These are phyloP conservation scores for Rhypophila decipiens DNA, from an alignment of 495 filamentous ascomycete genomes.

Conservation along the genomic window DNA sequence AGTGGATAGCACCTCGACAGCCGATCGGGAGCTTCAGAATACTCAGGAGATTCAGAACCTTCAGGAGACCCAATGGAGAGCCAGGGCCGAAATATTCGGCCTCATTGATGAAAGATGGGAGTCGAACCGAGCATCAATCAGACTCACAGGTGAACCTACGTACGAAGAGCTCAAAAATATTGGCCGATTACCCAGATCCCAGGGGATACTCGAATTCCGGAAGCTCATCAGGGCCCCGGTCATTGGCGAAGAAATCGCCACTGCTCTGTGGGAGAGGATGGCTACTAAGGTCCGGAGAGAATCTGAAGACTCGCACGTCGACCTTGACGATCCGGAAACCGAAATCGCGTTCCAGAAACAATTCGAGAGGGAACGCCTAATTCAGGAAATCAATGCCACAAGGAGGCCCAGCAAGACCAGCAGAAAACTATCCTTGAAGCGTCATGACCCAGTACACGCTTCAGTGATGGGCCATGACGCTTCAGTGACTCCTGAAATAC, in stretches of 20 bases:
- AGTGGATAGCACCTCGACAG: too few species aligned
- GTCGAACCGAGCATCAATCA: neutral
- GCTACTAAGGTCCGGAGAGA: neutral
- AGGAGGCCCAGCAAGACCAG: too few species aligned
- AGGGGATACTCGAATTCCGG: conserved; percentile 9
- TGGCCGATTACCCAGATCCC: conserved; percentile 5
- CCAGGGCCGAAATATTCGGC: conserved; percentile 7
- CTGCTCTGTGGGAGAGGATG: conserved; percentile 12
- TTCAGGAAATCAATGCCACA: too few species aligned
- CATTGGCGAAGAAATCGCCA: conserved; percentile 15
- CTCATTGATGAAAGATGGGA: conserved; percentile 13
- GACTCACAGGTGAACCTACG: conserved; percentile 12
- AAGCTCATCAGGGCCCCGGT: conserved; percentile 14
- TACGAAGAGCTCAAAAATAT: conserved; percentile 10
- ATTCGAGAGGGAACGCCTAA: too few species aligned
- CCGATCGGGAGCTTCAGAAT: too few species aligned
- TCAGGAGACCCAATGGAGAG: conserved; percentile 6
- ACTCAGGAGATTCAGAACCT: neutral
- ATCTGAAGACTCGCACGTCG: too few species aligned
- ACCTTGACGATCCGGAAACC: too few species aligned
- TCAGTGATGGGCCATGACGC: too few species aligned
- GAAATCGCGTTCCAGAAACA: too few species aligned
- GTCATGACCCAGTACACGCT: too few species aligned
- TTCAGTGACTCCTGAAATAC: too few species aligned
- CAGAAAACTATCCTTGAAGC: too few species aligned